Conservation (phyloP, 192 early-diverging fungal species). For the Podila horticola region DNA sequence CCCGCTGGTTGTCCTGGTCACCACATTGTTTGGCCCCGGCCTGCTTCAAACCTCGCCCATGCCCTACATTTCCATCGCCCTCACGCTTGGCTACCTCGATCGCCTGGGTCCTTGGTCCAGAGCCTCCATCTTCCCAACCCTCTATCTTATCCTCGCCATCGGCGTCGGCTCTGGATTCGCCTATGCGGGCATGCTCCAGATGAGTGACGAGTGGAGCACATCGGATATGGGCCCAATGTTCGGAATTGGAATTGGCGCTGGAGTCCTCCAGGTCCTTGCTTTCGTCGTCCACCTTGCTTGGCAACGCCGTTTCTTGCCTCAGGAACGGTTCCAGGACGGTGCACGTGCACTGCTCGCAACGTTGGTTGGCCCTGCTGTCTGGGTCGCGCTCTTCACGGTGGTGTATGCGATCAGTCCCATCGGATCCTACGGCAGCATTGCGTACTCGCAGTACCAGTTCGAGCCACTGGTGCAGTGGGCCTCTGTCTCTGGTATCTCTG, state of each 20-base stretch:
- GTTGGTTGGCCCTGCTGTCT: conserved; percentile 24
- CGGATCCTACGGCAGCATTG: conserved; percentile 39
- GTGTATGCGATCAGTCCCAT: conserved; percentile 40
- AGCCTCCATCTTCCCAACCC: conserved; percentile 29
- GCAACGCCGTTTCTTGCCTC: conserved; percentile 39
- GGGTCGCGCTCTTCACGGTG: conserved; percentile 31
- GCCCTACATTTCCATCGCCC: conserved; percentile 29
- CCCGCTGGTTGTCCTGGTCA: conserved; percentile 34
- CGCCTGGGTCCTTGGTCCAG: conserved; percentile 34
- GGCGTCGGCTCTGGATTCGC: conserved; percentile 34
- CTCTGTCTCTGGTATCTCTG: conserved; percentile 38
- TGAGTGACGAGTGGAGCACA: conserved; percentile 21
- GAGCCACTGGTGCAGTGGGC: conserved; percentile 43
- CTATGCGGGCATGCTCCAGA: conserved; percentile 38
- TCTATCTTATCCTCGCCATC: conserved; percentile 35
- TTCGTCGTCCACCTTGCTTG: conserved; percentile 31
- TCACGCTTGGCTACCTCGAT: conserved; percentile 33
- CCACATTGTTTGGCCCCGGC: conserved; percentile 40
- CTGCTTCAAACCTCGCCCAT: conserved; percentile 21
- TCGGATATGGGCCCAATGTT: conserved; percentile 17
- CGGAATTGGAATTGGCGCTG: conserved; percentile 14
- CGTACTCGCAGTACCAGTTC: conserved; percentile 38
- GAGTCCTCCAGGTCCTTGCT: conserved; percentile 15
- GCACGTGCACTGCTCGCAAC: conserved; percentile 20
- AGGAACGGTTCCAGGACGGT: conserved; percentile 32